Percentiles rank a stretch among this genome's conserved stretches.
phyloP scores from a whole-genome alignment of 1,139 yeast species.

The Sugiyamaella castrensis region DNA sequence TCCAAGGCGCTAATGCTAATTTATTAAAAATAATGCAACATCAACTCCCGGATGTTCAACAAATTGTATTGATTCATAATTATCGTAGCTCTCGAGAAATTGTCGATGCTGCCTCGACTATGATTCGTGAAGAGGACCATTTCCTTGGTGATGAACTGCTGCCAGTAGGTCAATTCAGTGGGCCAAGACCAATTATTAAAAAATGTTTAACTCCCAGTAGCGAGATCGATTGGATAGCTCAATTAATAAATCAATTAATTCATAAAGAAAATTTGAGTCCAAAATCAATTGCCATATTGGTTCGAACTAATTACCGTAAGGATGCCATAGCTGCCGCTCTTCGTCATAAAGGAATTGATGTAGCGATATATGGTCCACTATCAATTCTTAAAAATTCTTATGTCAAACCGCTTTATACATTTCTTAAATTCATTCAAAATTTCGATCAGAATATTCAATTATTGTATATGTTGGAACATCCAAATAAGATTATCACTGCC shows the following conservation, averaged over 20 bases:
- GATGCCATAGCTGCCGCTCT: constrained; percentile 13
- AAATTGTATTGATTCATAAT: constrained; percentile 57
- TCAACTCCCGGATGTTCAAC: constrained; percentile 41
- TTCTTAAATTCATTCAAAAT: constrained; percentile 17
- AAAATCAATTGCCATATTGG: constrained; percentile 23
- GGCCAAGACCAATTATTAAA: constrained; percentile 15
- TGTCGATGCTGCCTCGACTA: constrained; percentile 56
- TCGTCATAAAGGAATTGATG: constrained; percentile 13
- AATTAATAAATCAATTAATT: constrained; percentile 14
- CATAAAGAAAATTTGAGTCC: constrained; percentile 12
- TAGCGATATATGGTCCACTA: constrained; percentile 15
- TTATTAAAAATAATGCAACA: constrained; percentile 62
- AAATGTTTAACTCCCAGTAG: constrained; percentile 6
- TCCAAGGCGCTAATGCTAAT: constrained; percentile 70
- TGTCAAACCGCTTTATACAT: constrained; percentile 17
- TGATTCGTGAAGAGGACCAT: constrained; percentile 58
- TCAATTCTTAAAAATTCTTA: constrained; percentile 13
- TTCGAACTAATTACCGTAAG: constrained; percentile 18
- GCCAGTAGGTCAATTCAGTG: constrained; percentile 15
- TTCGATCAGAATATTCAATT: constrained; percentile 15
- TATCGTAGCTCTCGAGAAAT: constrained; percentile 77
- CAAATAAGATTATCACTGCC: constrained; percentile 13
- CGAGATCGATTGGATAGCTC: constrained; percentile 22
- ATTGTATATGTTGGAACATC: constrained; percentile 15
- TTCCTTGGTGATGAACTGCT: constrained; percentile 8